These are phyloP conservation scores for Huntiella decipiens DNA, from an alignment of 2,329 filamentous ascomycete genomes.

Conservation along the genomic window DNA sequence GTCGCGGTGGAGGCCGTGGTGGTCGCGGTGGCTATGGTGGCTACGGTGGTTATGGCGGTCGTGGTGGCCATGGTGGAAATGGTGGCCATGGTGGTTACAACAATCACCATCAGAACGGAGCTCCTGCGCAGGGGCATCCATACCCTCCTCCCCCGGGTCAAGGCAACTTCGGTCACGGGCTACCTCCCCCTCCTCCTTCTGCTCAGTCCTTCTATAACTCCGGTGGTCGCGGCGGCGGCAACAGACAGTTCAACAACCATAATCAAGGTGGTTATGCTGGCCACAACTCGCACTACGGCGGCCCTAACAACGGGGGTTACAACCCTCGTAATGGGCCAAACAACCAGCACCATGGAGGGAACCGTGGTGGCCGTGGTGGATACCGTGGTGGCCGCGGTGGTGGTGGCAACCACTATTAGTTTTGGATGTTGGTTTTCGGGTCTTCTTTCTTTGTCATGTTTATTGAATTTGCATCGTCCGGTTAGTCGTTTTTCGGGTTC, in stretches of 20 bases:
- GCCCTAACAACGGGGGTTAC: neutral
- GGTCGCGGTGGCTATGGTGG: constrained; percentile 1
- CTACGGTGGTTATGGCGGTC: neutral
- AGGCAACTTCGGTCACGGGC: constrained; percentile 23
- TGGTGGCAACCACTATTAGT: constrained; percentile 6
- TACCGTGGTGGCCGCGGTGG: constrained; percentile 7
- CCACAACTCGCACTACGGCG: neutral
- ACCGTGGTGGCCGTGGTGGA: neutral
- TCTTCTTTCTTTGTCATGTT: no score
- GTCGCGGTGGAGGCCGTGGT: constrained; percentile 1
- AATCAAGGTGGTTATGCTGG: neutral
- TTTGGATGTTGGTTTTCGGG: no score
- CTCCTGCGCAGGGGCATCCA: constrained; percentile 16
- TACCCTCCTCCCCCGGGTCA: constrained; percentile 27
- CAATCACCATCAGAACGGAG: constrained; percentile 5
- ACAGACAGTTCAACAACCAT: constrained; percentile 1
- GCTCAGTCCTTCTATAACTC: constrained; percentile 9
- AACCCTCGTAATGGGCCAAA: constrained; percentile 1
- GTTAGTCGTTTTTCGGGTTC: no score
- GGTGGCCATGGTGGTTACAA: constrained; percentile 12
- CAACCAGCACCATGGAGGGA: neutral
- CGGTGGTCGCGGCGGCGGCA: constrained; percentile 8
- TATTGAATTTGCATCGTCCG: no score
- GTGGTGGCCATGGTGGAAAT: neutral
- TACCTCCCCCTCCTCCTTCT: constrained; percentile 25